Conservation (phyloP, 345 rosid species). For the Psidium friedrichsthalianum region DNA sequence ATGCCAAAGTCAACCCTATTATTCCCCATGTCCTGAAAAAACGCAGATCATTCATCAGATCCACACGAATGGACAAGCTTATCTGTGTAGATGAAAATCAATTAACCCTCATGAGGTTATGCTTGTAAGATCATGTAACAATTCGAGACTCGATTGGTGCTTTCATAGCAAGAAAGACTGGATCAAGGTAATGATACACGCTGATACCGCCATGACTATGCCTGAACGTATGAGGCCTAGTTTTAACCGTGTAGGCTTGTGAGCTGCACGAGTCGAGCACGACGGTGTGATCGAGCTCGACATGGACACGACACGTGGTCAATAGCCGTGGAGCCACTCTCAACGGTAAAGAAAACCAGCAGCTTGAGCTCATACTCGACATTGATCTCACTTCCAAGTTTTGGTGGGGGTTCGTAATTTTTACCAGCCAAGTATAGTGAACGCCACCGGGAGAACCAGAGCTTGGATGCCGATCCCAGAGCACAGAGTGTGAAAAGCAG, state of each 20-base stretch:
- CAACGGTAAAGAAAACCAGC: neutral
- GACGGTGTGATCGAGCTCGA: neutral
- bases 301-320: neutral
- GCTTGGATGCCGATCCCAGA: conserved; percentile 20
- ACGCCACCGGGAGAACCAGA: conserved; percentile 13
- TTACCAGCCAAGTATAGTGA: conserved; percentile 14
- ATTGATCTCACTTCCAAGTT: neutral
- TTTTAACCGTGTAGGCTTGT: neutral
- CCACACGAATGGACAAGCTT: neutral
- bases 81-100: neutral
- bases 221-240: neutral
- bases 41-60: neutral
- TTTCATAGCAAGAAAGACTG: neutral
- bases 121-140: neutral
- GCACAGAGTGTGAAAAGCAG: conserved; percentile 17
- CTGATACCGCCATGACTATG: neutral
- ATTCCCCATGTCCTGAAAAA: conserved; percentile 66
- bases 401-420: neutral
- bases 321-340: neutral
- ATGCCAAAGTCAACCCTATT: conserved; percentile 37
- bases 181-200: neutral
- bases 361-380: neutral
- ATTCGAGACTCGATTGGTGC: neutral
- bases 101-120: neutral
- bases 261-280: neutral